Percentiles rank a stretch among this genome's conserved stretches.
Evolutionary conservation across 2,329 filamentous ascomycete genomes (phyloP).

Genomic region (Penicillium sp.): DNA sequence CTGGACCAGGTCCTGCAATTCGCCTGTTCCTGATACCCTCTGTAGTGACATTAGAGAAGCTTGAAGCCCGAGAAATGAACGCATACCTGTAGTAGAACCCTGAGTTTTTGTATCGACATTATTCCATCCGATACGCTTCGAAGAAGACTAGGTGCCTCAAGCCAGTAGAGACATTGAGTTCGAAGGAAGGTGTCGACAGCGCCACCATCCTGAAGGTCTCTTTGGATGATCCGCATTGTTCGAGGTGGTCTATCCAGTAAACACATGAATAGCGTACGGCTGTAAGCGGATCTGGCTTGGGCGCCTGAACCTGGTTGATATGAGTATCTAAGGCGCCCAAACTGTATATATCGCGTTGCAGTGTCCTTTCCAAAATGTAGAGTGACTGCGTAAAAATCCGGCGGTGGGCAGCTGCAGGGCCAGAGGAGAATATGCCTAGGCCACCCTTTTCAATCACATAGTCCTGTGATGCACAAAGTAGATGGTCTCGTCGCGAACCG

Average conservation of each 20-base stretch:
- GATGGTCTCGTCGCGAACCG: conserved; percentile 6
- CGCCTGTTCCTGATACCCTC: not conserved
- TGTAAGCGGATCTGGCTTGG: conserved; percentile 32
- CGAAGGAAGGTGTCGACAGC: conserved; percentile 24
- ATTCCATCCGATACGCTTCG: conserved; percentile 21
- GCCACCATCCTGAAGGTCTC: conserved; percentile 20
- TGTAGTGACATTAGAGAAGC: not conserved
- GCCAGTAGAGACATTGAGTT: conserved; percentile 30
- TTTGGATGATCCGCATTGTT: not conserved
- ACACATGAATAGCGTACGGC: too few relatives aligned
- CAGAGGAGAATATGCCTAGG: not conserved
- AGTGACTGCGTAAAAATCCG: not conserved
- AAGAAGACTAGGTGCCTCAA: conserved; percentile 34
- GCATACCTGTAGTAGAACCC: conserved; percentile 11
- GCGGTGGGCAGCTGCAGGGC: not conserved
- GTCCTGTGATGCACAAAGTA: conserved; percentile 25
- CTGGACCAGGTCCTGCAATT: not conserved
- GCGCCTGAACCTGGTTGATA: conserved; percentile 13
- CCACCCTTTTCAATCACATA: conserved; percentile 9
- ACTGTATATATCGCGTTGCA: conserved; percentile 43
- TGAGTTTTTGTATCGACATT: conserved; percentile 24
- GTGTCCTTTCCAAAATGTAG: conserved; percentile 1
- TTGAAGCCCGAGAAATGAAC: not conserved
- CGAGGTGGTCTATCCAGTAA: conserved; percentile 41
- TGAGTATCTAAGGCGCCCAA: conserved; percentile 28